Base-by-base conservation (phyloP, 2,329 filamentous ascomycete genomes). In the Grosmannia clavigera region DNA sequence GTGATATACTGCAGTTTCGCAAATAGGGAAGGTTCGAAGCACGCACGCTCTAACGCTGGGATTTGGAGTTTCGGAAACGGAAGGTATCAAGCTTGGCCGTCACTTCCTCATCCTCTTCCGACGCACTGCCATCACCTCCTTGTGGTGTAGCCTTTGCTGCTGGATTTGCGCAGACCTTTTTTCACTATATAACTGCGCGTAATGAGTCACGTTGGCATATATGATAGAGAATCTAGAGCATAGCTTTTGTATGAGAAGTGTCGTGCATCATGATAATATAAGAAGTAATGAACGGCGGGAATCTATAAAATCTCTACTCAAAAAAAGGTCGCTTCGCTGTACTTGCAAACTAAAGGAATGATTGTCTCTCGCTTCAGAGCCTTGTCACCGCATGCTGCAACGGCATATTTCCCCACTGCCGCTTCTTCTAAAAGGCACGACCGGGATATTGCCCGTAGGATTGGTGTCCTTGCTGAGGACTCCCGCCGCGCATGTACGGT, bases 361-460 rank as follows among this genome's bases (percentile, higher is more conserved):
- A 22, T 9, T 46, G 19, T 46, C 19, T 46, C 43, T 19, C 7
- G 43, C 7, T 7, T 46, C 43, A 5, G 12, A 46, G 16, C 19
- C 19, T n/a, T n/a, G 16, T 46, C 5, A n/a, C 43, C 16, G 43
- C 16, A 46, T 22, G n/a, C 19, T 38, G 33, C 10, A 16, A 27
- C 3, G n/a, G 16, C 19, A 35, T 14, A 12, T 25, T 29, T 52
- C 22, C 29, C 29, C 16, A 29, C 53, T 40, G 22, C 10, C 19
- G 19, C 22, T 7, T 53, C 31, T 22, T 43, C 66, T 70, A 72
- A 35, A 70, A 69, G 57, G 70, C 69, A 58, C 71, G 69, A 12
- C 69, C 70, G 22, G 70, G 68, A 33, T 67, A 68, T 29, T 66
- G 61, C 61, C 66, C 65, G 5, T 38, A 29, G 7, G 25, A 29